Conservation (phyloP, 2,329 filamentous ascomycete species). For the Pseudopyrenochaeta lycopersici region DNA sequence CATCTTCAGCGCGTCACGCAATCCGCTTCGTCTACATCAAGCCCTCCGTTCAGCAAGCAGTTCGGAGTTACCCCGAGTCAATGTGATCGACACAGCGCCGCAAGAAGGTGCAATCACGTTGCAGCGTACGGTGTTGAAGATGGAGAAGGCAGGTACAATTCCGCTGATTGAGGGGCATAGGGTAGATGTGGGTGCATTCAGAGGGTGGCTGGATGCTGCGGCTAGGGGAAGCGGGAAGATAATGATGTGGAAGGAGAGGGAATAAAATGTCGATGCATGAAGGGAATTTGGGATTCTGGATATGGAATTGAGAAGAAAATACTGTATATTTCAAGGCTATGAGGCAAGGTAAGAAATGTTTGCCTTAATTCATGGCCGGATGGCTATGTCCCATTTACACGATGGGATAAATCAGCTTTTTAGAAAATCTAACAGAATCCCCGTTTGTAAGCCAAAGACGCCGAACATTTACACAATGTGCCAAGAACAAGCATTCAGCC, state of each 20-base stretch:
- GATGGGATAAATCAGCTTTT: too few species aligned
- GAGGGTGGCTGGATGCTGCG: conserved; percentile 28
- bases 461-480: too few species aligned
- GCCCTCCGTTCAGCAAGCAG: conserved; percentile 11
- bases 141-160: conserved; percentile 25
- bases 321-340: too few species aligned
- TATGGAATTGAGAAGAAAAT: too few species aligned
- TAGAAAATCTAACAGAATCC: too few species aligned
- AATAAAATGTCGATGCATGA: neutral
- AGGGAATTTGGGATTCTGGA: too few species aligned
- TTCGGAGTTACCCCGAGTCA: conserved; percentile 5
- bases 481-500: too few species aligned
- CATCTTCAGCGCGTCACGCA: neutral
- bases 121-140: conserved; percentile 21
- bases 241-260: conserved; percentile 42
- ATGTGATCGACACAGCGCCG: neutral
- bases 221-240: conserved; percentile 33
- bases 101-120: conserved; percentile 14
- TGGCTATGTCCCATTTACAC: too few species aligned
- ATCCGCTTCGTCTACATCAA: conserved; percentile 2
- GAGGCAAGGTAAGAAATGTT: too few species aligned
- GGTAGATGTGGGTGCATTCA: conserved; percentile 25
- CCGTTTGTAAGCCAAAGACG: too few species aligned
- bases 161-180: conserved; percentile 33
- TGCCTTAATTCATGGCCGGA: too few species aligned